Evolutionary conservation across 257 asterid species (phyloP).

Genomic region (Nicotiana obtusifolia): DNA sequence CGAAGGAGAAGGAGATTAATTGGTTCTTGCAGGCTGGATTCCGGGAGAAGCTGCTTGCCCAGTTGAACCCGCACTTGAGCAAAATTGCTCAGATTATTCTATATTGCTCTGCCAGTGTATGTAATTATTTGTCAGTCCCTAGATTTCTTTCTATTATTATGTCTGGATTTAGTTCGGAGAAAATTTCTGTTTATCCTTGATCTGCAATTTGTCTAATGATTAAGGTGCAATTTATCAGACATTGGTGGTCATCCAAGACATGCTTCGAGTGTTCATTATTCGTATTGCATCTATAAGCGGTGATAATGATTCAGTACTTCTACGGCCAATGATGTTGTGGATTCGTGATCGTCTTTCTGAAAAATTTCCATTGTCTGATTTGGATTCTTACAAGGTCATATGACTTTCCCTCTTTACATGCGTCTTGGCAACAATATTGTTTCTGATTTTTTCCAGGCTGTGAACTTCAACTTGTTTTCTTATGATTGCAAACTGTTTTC

Average conservation of each 20-base stretch:
- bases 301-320: slow-evolving; percentile 63
- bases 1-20: slow-evolving; percentile 61
- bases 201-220: slow-evolving; percentile 2
- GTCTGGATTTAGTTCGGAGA: background rate
- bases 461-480: slow-evolving; percentile 17
- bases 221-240: slow-evolving; percentile 22
- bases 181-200: background rate
- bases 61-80: slow-evolving; percentile 47
- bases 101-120: slow-evolving; percentile 73
- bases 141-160: background rate
- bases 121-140: slow-evolving; percentile 16
- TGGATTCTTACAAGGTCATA: slow-evolving; percentile 74
- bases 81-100: slow-evolving; percentile 49
- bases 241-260: slow-evolving; percentile 59
- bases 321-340: slow-evolving; percentile 66
- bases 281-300: slow-evolving; percentile 65
- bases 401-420: background rate
- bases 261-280: slow-evolving; percentile 69
- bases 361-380: slow-evolving; percentile 45
- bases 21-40: slow-evolving; percentile 74
- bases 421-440: background rate
- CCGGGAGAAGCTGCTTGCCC: slow-evolving; percentile 68
- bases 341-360: slow-evolving; percentile 47
- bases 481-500: slow-evolving; percentile 14
- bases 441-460: background rate